These are phyloP conservation scores for Aplosporella prunicola DNA, from an alignment of 2,329 filamentous ascomycete genomes.

Conservation along the genomic window DNA sequence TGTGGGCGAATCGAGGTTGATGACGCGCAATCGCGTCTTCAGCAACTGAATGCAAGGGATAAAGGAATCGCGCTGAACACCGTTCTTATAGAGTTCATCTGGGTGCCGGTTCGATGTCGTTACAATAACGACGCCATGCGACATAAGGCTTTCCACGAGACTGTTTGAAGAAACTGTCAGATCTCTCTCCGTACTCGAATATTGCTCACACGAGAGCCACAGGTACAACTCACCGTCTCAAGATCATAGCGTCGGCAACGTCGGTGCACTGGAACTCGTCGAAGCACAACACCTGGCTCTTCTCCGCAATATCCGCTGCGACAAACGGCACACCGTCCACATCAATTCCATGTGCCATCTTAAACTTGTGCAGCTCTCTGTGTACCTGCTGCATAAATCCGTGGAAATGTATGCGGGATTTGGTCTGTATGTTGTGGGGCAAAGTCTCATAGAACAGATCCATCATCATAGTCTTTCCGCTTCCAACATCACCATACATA, in stretches of 20 bases:
- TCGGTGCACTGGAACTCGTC: slow-evolving; percentile 99
- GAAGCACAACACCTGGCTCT: slow-evolving; percentile 83
- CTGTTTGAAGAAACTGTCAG: slow-evolving; percentile 26
- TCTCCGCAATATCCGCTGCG: slow-evolving; percentile 84
- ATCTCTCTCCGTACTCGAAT: background rate
- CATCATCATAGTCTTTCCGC: slow-evolving; percentile 99
- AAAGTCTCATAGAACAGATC: slow-evolving; percentile 94
- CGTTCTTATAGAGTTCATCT: slow-evolving; percentile 94
- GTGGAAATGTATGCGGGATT: slow-evolving; percentile 95
- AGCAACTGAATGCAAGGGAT: slow-evolving; percentile 90
- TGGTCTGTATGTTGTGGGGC: slow-evolving; percentile 65
- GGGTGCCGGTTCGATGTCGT: slow-evolving; percentile 97
- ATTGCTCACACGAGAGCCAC: background rate
- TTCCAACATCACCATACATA: slow-evolving; percentile 92
- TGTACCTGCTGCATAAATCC: slow-evolving; percentile 99
- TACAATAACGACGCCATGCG: slow-evolving; percentile 89
- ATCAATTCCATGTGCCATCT: slow-evolving; percentile 80
- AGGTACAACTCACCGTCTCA: slow-evolving; percentile 51
- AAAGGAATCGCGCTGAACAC: slow-evolving; percentile 91
- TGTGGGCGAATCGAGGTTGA: slow-evolving; percentile 89
- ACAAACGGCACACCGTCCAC: slow-evolving; percentile 86
- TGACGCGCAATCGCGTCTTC: slow-evolving; percentile 71
- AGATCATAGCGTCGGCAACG: slow-evolving; percentile 96
- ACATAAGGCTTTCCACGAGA: slow-evolving; percentile 83
- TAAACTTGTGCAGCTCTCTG: slow-evolving; percentile 78